Conservation (phyloP, 2,329 filamentous ascomycete genomes). For the Apiospora kogelbergensis region DNA sequence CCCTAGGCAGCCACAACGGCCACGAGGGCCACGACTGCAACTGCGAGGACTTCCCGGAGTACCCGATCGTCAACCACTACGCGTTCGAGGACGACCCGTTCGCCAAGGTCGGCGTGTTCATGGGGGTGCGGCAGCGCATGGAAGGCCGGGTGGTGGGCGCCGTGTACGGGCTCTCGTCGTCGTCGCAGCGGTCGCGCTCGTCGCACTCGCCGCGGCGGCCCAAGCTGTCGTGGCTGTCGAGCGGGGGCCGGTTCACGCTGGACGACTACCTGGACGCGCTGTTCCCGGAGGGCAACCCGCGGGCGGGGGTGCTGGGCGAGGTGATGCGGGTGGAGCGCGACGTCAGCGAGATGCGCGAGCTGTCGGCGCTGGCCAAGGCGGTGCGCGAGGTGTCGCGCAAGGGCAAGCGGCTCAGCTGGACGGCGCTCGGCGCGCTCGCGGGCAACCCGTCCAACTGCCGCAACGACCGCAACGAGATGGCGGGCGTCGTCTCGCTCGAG, state of each 20-base stretch:
- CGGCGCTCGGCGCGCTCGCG: slow-evolving; percentile 36
- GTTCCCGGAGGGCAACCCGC: slow-evolving; percentile 29
- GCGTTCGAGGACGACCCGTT: slow-evolving; percentile 34
- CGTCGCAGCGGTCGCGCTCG: too few relatives aligned
- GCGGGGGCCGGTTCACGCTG: slow-evolving; percentile 24
- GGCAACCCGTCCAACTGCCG: slow-evolving; percentile 17
- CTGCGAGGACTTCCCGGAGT: slow-evolving; percentile 12
- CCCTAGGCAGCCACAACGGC: slow-evolving; percentile 24
- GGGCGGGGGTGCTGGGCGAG: slow-evolving; percentile 30
- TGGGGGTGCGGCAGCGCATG: slow-evolving; percentile 34
- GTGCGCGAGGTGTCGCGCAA: slow-evolving; percentile 22
- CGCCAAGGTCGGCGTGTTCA: slow-evolving; percentile 38
- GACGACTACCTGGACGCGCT: slow-evolving; percentile 38
- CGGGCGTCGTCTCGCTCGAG: slow-evolving; percentile 29
- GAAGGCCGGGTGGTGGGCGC: slow-evolving; percentile 39
- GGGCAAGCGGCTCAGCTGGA: slow-evolving; percentile 40
- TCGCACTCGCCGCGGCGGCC: slow-evolving; percentile 8
- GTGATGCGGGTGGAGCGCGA: slow-evolving; percentile 39
- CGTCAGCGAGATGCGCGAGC: slow-evolving; percentile 41
- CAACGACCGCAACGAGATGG: slow-evolving; percentile 31
- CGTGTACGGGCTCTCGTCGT: slow-evolving; percentile 36
- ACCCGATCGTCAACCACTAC: slow-evolving; percentile 22
- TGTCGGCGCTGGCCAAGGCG: slow-evolving; percentile 37
- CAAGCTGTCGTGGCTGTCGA: slow-evolving; percentile 19
- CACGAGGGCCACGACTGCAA: slow-evolving; percentile 3